Evolutionary conservation across 352 stramenopile genomes (phyloP).

Genomic region (Globisporangium spiculum): DNA sequence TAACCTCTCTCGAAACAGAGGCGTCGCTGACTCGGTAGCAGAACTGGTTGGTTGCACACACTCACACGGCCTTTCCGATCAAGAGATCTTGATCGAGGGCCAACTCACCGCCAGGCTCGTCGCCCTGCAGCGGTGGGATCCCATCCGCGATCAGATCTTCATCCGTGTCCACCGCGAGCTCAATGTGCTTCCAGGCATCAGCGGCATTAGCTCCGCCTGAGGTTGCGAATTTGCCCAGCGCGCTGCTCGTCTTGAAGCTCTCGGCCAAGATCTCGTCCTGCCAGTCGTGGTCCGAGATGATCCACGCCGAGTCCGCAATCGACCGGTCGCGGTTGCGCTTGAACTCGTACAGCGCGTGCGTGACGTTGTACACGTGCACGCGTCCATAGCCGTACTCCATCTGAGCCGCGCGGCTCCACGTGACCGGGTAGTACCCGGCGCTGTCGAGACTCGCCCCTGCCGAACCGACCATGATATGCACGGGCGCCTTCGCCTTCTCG

Average conservation of each 20-base stretch:
- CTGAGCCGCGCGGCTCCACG: neutral
- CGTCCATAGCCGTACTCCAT: neutral
- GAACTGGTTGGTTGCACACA: neutral
- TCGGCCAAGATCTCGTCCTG: constrained; percentile 2
- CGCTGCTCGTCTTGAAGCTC: neutral
- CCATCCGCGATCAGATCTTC: constrained; percentile 1
- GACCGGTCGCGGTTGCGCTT: neutral
- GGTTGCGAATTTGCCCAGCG: neutral
- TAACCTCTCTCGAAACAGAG: neutral
- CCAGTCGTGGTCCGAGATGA: neutral
- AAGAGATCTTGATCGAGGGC: neutral
- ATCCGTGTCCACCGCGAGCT: constrained; percentile 1
- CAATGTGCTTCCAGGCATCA: neutral
- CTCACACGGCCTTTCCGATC: neutral
- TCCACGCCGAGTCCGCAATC: neutral
- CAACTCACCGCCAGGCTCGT: neutral
- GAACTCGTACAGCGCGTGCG: neutral
- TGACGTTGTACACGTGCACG: neutral
- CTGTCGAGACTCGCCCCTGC: neutral
- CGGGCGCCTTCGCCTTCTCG: neutral
- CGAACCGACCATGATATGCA: neutral
- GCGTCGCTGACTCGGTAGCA: neutral
- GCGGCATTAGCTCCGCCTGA: neutral
- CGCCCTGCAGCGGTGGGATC: neutral
- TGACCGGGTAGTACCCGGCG: neutral